Percentiles rank a stretch among this genome's conserved stretches.
Evolutionary conservation across 306 rosid species (phyloP).

Genomic region (Vachellia pachyceras): DNA sequence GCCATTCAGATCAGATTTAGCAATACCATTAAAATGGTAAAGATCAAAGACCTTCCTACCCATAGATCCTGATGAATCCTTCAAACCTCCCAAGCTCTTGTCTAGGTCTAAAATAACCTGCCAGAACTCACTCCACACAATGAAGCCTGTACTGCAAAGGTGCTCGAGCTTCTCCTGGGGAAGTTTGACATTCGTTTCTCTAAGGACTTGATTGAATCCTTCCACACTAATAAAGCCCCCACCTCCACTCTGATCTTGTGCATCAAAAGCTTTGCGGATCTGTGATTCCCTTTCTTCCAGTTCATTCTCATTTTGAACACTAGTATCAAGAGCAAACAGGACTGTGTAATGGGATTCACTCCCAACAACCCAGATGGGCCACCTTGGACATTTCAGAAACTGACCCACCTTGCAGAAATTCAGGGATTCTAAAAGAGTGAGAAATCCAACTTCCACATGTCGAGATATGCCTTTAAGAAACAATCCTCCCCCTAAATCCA

Average conservation of each 20-base stretch:
- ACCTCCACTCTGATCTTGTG: slow-evolving; percentile 96
- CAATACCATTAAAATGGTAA: slow-evolving; percentile 95
- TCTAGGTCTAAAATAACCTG: slow-evolving; percentile 92
- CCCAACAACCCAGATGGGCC: slow-evolving; percentile 99
- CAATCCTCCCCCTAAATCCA: slow-evolving; percentile 97
- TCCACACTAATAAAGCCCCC: slow-evolving; percentile 96
- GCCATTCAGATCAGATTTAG: slow-evolving; percentile 90
- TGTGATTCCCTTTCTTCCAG: slow-evolving; percentile 91
- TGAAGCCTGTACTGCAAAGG: slow-evolving; percentile 79
- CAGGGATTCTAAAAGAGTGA: slow-evolving; percentile 82
- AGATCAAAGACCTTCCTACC: slow-evolving; percentile 93
- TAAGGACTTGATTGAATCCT: slow-evolving; percentile 85
- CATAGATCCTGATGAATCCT: slow-evolving; percentile 94
- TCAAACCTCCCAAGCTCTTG: slow-evolving; percentile 85
- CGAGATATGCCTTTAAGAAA: slow-evolving; percentile 82
- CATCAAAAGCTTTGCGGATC: slow-evolving; percentile 89
- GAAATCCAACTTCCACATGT: slow-evolving; percentile 92
- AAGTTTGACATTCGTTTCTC: slow-evolving; percentile 69
- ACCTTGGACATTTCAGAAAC: slow-evolving; percentile 77
- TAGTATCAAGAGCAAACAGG: slow-evolving; percentile 79
- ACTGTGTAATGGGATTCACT: slow-evolving; percentile 97
- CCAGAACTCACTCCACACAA: slow-evolving; percentile 99
- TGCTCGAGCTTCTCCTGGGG: slow-evolving; percentile 78
- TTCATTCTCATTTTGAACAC: slow-evolving; percentile 92
- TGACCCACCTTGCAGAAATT: slow-evolving; percentile 95